A percentile compares a stretch with the other conserved stretches of the same genome.
phyloP scores from a whole-genome alignment of 1,284 basidiomycete species.

The Microbotryomycetes sp. region DNA sequence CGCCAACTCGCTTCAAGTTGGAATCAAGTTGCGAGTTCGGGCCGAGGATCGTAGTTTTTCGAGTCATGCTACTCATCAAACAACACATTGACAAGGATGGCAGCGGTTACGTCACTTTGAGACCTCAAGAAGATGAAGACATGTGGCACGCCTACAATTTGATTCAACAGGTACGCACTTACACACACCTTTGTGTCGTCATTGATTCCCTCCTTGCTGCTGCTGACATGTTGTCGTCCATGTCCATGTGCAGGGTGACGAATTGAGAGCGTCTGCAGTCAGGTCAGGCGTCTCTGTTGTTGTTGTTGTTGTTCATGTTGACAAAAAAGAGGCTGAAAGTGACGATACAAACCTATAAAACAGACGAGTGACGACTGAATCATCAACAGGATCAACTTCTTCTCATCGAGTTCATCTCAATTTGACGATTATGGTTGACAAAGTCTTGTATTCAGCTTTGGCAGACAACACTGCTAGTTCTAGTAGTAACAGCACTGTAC shows the following conservation, averaged over 20 bases:
- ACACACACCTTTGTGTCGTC: neutral
- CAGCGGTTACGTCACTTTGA: slow-evolving; percentile 77
- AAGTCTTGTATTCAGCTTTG: slow-evolving; percentile 45
- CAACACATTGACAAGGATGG: slow-evolving; percentile 72
- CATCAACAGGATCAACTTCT: slow-evolving; percentile 86
- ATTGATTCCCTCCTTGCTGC: neutral
- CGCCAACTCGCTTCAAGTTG: too few species aligned
- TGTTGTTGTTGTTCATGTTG: slow-evolving; percentile 15
- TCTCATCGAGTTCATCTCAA: slow-evolving; percentile 80
- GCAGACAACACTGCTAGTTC: slow-evolving; percentile 9
- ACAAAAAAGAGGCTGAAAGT: too few species aligned
- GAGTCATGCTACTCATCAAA: slow-evolving; percentile 56
- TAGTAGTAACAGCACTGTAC: neutral
- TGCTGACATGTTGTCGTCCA: neutral
- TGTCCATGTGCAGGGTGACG: slow-evolving; percentile 57
- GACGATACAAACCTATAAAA: slow-evolving; percentile 41
- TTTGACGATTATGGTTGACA: slow-evolving; percentile 73
- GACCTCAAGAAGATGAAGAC: slow-evolving; percentile 90
- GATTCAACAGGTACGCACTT: slow-evolving; percentile 65
- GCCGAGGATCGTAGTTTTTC: too few species aligned
- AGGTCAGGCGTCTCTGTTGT: slow-evolving; percentile 53
- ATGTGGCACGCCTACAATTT: slow-evolving; percentile 99
- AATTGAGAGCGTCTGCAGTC: slow-evolving; percentile 80
- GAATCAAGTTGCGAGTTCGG: too few species aligned
- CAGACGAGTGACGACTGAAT: slow-evolving; percentile 63